Percentiles rank a stretch among this genome's conserved stretches.
Conservation (phyloP, 2,329 filamentous ascomycete species). For the Colletotrichum salicis region DNA sequence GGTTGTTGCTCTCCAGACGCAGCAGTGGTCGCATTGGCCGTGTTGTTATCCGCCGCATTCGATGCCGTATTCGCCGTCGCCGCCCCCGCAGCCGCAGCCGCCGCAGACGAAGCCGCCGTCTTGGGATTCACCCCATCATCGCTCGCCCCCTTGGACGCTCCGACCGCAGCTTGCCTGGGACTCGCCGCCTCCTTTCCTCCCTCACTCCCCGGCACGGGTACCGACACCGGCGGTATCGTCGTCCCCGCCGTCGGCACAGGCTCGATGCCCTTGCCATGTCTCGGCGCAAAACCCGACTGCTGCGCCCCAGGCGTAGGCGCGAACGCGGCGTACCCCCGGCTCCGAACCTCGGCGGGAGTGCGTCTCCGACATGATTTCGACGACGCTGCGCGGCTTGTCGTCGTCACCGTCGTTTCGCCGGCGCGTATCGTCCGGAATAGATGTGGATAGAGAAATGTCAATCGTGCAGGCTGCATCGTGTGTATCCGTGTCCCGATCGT, state of each 20-base stretch:
- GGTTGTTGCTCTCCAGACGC: neutral
- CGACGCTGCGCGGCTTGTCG: slow-evolving; percentile 47
- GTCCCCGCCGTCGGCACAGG: slow-evolving; percentile 51
- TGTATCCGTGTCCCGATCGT: neutral
- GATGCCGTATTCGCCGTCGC: slow-evolving; percentile 34
- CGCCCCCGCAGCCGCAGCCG: slow-evolving; percentile 34
- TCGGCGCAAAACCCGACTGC: slow-evolving; percentile 59
- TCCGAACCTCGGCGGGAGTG: slow-evolving; percentile 37
- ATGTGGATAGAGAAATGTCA: slow-evolving; percentile 77
- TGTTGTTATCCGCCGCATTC: slow-evolving; percentile 11
- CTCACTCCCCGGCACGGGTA: slow-evolving; percentile 37
- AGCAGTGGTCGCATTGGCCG: neutral
- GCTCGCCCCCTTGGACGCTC: slow-evolving; percentile 1
- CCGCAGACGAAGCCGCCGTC: slow-evolving; percentile 30
- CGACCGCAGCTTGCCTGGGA: slow-evolving; percentile 5
- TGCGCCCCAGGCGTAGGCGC: slow-evolving; percentile 46
- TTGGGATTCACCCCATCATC: slow-evolving; percentile 21
- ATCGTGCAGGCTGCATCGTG: slow-evolving; percentile 70
- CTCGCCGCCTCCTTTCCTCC: neutral
- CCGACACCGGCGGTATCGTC: slow-evolving; percentile 27
- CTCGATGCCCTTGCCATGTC: slow-evolving; percentile 71
- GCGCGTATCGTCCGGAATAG: slow-evolving; percentile 66
- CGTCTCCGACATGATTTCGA: slow-evolving; percentile 11
- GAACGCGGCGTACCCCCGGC: slow-evolving; percentile 48
- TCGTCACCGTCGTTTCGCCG: slow-evolving; percentile 53